Evolutionary conservation across 2,329 filamentous ascomycete species (phyloP).

Genomic region (Xylaria sp.): DNA sequence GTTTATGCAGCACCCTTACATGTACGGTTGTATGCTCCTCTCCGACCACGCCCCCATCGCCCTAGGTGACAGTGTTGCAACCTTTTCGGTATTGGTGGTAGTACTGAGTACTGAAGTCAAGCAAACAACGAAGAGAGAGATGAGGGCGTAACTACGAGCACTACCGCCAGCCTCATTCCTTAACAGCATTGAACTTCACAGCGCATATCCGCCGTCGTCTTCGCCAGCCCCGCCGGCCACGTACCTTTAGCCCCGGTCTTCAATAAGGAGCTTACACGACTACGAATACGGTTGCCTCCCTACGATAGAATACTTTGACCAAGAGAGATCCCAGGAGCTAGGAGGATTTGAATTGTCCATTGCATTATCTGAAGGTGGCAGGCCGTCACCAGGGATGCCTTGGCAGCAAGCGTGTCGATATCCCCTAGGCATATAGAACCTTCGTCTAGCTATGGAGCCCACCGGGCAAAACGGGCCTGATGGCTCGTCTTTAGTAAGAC

Average conservation of each 20-base stretch:
- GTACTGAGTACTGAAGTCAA: constrained; percentile 3
- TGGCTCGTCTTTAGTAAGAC: constrained; percentile 73
- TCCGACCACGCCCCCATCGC: constrained; percentile 4
- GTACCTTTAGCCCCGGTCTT: constrained; percentile 10
- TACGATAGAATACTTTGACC: not conserved
- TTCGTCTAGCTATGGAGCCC: constrained; percentile 46
- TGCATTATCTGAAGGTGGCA: constrained; percentile 22
- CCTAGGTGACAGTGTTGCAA: constrained; percentile 17
- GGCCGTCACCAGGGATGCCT: constrained; percentile 25
- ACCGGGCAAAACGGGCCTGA: constrained; percentile 64
- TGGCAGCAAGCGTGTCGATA: constrained; percentile 26
- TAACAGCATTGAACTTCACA: constrained; percentile 29
- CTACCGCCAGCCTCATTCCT: constrained; percentile 8
- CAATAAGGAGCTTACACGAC: constrained; percentile 8
- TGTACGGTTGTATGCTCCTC: not conserved
- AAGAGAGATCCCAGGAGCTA: not conserved
- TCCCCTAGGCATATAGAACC: constrained; percentile 30
- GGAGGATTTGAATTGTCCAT: constrained; percentile 6
- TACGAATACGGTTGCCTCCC: constrained; percentile 2
- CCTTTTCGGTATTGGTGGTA: not conserved
- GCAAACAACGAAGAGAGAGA: constrained; percentile 12
- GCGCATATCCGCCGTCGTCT: constrained; percentile 6
- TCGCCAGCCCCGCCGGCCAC: constrained; percentile 12
- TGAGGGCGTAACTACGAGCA: constrained; percentile 19
- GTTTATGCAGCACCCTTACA: too few species aligned